Percentiles rank a stretch among this genome's conserved stretches.
Evolutionary conservation across 2,329 filamentous ascomycete genomes (phyloP).

Genomic region (Coleophoma eucalyptorum): DNA sequence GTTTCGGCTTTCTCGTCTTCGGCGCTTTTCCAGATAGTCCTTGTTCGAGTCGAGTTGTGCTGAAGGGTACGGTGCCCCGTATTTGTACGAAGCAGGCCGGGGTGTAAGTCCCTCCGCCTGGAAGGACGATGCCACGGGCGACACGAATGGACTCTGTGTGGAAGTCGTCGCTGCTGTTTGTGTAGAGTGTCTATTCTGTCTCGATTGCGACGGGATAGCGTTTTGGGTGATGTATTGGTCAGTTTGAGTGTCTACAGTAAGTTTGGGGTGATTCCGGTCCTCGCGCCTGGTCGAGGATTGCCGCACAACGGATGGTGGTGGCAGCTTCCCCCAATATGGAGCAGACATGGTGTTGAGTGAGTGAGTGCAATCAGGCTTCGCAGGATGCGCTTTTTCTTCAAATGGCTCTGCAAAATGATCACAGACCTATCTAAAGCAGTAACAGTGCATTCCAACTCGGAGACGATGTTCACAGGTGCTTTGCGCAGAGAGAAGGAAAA

Average conservation of each 20-base stretch:
- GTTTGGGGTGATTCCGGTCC: conserved; percentile 8
- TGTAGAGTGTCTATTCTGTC: conserved; percentile 36
- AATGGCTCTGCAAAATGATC: no score
- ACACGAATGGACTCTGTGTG: conserved; percentile 53
- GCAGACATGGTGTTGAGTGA: conserved; percentile 35
- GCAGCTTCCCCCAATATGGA: conserved; percentile 57
- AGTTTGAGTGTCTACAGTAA: conserved; percentile 18
- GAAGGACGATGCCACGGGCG: conserved; percentile 49
- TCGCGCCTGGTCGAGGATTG: conserved; percentile 32
- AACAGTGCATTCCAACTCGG: no score
- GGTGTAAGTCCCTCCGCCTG: conserved; percentile 50
- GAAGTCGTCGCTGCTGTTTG: conserved; percentile 57
- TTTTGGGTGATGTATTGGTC: conserved; percentile 32
- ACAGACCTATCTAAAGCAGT: no score
- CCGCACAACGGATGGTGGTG: conserved; percentile 38
- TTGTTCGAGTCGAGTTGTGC: conserved; percentile 30
- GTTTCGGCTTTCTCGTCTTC: conserved; percentile 37
- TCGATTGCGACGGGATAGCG: conserved; percentile 33
- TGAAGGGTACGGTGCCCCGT: conserved; percentile 27
- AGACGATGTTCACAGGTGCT: no score
- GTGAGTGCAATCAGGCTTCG: background rate
- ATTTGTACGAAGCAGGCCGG: conserved; percentile 54
- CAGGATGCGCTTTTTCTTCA: background rate
- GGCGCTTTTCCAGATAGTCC: conserved; percentile 39
- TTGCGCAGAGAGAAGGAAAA: no score